Evolutionary conservation across 2,329 filamentous ascomycete species (phyloP).

Genomic region (Amauroascus niger): DNA sequence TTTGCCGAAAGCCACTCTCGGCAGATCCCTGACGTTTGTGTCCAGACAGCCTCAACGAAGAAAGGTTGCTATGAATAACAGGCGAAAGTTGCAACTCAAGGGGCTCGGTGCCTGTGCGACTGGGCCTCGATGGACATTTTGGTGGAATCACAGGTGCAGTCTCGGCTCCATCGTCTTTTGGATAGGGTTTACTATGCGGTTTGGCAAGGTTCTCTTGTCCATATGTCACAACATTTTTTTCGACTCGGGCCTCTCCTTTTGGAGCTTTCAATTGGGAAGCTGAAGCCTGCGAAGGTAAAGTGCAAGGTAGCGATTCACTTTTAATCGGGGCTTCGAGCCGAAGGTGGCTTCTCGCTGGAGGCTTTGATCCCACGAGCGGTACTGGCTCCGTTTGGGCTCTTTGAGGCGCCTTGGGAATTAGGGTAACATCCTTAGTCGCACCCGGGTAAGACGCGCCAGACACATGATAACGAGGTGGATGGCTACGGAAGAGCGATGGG

Average conservation of each 20-base stretch:
- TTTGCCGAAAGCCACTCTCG: slow-evolving; percentile 27
- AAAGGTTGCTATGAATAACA: slow-evolving; percentile 49
- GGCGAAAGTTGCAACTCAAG: slow-evolving; percentile 48
- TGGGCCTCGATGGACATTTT: slow-evolving; percentile 50
- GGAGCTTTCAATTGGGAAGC: neutral
- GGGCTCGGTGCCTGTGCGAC: slow-evolving; percentile 57
- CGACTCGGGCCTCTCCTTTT: neutral
- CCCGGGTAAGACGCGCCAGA: slow-evolving; percentile 16
- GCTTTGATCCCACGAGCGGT: slow-evolving; percentile 18
- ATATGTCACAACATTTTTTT: neutral
- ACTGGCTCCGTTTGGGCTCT: slow-evolving; percentile 13
- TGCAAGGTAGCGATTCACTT: neutral
- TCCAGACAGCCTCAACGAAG: slow-evolving; percentile 38
- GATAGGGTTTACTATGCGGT: slow-evolving; percentile 28
- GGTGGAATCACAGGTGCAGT: slow-evolving; percentile 14
- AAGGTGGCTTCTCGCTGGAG: slow-evolving; percentile 26
- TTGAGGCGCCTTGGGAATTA: slow-evolving; percentile 7
- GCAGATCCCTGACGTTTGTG: slow-evolving; percentile 45
- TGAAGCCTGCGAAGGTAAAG: neutral
- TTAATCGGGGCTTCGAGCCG: neutral
- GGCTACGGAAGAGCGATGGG: slow-evolving; percentile 31
- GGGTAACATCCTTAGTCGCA: slow-evolving; percentile 8
- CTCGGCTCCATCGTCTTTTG: slow-evolving; percentile 10
- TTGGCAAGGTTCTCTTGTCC: neutral
- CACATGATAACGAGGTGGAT: slow-evolving; percentile 16